Conservation (phyloP, 2,329 filamentous ascomycete species). For the Aspergillus sp. region DNA sequence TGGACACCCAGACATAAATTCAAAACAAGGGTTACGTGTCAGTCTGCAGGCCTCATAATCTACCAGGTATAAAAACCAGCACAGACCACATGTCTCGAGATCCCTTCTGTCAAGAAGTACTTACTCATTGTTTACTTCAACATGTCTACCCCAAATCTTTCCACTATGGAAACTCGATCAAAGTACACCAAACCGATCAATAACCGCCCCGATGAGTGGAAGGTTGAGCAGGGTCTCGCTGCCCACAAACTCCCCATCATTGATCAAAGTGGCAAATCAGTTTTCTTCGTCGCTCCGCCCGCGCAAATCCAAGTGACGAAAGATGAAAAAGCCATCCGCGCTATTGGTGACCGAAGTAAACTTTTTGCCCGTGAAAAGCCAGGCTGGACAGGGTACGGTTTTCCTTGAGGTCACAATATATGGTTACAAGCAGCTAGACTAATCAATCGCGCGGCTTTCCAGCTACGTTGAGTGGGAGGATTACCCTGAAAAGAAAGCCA, state of each 20-base stretch:
- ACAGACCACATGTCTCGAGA: too few species aligned
- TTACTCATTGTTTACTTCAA: too few species aligned
- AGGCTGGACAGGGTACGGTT: slow-evolving; percentile 43
- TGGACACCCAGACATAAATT: too few species aligned
- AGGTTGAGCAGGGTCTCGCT: slow-evolving; percentile 49
- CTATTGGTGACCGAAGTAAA: slow-evolving; percentile 35
- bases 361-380: slow-evolving; percentile 41
- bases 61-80: too few species aligned
- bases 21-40: too few species aligned
- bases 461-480: slow-evolving; percentile 66
- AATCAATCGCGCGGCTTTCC: neutral
- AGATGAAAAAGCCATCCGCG: slow-evolving; percentile 38
- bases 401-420: neutral
- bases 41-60: too few species aligned
- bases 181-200: neutral
- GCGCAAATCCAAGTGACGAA: slow-evolving; percentile 25
- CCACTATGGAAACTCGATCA: too few species aligned
- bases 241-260: slow-evolving; percentile 43
- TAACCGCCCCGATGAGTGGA: slow-evolving; percentile 47
- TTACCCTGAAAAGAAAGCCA: slow-evolving; percentile 62
- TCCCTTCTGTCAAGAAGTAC: too few species aligned
- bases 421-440: neutral
- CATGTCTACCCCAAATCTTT: too few species aligned
- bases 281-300: slow-evolving; percentile 19
- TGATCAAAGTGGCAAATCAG: slow-evolving; percentile 41